These are phyloP conservation scores for Delonix regia DNA, from an alignment of 306 rosid species.

Conservation along the genomic window DNA sequence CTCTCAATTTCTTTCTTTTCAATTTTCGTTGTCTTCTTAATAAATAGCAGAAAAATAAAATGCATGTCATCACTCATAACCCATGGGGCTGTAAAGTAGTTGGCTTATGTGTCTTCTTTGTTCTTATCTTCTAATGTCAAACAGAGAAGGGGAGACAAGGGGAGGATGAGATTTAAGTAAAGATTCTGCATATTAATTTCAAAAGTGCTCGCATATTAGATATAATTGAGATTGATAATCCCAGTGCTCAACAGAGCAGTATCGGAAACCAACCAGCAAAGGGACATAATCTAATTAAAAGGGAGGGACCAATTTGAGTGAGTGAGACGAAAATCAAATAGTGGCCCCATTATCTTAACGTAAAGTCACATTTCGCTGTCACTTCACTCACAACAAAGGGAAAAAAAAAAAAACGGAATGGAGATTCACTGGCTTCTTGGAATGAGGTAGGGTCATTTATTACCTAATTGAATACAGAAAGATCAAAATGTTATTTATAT, in stretches of 20 bases:
- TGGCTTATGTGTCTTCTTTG: background rate
- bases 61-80: background rate
- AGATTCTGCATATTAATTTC: background rate
- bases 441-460: conserved; percentile 34
- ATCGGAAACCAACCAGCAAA: conserved; percentile 36
- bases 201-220: conserved; percentile 3
- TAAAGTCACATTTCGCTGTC: conserved; percentile 46
- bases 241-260: conserved; percentile 30
- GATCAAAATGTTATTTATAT: conserved; percentile 10
- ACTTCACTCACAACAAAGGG: conserved; percentile 10
- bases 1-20: conserved; percentile 1
- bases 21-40: background rate
- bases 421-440: conserved; percentile 38
- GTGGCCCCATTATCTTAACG: conserved; percentile 31
- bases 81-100: background rate
- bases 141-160: background rate
- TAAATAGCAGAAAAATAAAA: background rate
- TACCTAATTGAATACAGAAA: conserved; percentile 20
- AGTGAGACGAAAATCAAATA: conserved; percentile 16
- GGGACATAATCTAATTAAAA: conserved; percentile 40
- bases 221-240: conserved; percentile 32
- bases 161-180: conserved; percentile 6
- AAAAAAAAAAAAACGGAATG: conserved; percentile 21
- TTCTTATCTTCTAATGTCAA: conserved; percentile 13
- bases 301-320: conserved; percentile 38